Base-by-base conservation (phyloP, 2,329 filamentous ascomycete species). In the Penicillium sp. region DNA sequence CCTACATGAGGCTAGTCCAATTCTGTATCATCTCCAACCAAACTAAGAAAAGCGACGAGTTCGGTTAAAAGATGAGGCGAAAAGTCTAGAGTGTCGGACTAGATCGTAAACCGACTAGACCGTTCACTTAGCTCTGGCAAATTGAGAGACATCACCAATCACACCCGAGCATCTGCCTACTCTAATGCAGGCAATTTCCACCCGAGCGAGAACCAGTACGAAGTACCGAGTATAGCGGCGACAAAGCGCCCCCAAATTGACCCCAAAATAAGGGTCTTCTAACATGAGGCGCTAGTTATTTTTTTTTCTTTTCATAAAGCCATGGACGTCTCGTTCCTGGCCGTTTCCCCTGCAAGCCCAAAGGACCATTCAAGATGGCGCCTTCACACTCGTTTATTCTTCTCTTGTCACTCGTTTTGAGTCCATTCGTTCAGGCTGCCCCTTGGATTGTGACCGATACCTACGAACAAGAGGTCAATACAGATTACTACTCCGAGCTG, bases 371-470 rank as follows among this genome's bases (percentile, higher is more conserved):
- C 43, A 49, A 53, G n/a, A 70, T 70, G 63, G 62, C 59, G 36
- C 55, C 60, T 57, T 51, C 50, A 64, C 69, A 51, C 58, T 70
- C 68, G 60, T 65, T 72, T 53, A 46, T 52, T 16, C 49, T 58
- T 25, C 40, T 65, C 38, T 51, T 65, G 62, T 62, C 63, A 15
- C 44, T 70, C 64, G 45, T 65, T 61, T 57, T 55, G 34, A 50
- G 44, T 49, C 59, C 64, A 10, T 55, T 66, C 55, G 63, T 63
- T 59, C 23, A 54, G 16, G 68, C 69, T 2, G 62, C 60, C 8
- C 70, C 70, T 10, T 72, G 70, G 70, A 67, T 72, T 27, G 65
- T 67, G 34, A 72, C 70, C 4, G 64, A 68, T 36, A 50, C 60
- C 50, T 71, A 66, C 27, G 60, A 71, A 54, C 54, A 62, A 41